Evolutionary conservation across 2,329 filamentous ascomycete genomes (phyloP), one percentile per base, ranked within the genome.

Genomic region (Coniochaeta prunicola): DNA sequence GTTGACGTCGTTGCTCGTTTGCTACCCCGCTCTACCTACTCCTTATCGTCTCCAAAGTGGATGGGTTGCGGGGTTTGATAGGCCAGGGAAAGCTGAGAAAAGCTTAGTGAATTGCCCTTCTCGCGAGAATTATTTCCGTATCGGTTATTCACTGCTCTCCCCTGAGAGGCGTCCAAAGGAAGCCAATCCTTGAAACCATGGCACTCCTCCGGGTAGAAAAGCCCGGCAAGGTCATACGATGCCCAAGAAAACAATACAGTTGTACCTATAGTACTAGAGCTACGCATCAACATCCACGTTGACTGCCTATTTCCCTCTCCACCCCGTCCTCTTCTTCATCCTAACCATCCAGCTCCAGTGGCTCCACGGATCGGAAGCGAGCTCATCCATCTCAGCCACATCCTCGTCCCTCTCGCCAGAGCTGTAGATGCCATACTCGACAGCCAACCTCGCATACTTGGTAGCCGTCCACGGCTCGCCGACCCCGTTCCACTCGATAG

Each of bases 321-420:
- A 70, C 38, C 70, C 67, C 63, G 68, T 68, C 42, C 68, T 64
- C 64, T 67, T 67, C 59, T 64, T 68, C 15, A 65, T 69, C 62
- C 71, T 63, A 60, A 69, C 58, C 70, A 70, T 69, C 74, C 73
- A 76, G 61, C 69, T 74, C 73, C 73, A 75, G 65, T 76, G 74
- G 12, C 50, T 59, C 71, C 69, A 71, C 6, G 73, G 73, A 58
- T 76, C 68, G 17, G 62, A 62, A 0, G 65, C 70, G 48, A 76
- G 62, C 61, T 58, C 62, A 59, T 55, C 57, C 73, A 76, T 73
- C 61, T 73, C 71, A 26, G 59, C 6, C 24, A 75, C 68, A 59
- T 74, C 72, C 28, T 55, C 63, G 54, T 73, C 65, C 36, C 57
- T 60, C 36, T 64, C 62, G 21, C 71, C 71, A 13, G 68, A 64